Base-by-base conservation (phyloP, 2,329 filamentous ascomycete genomes). In the Cercospora sp. region DNA sequence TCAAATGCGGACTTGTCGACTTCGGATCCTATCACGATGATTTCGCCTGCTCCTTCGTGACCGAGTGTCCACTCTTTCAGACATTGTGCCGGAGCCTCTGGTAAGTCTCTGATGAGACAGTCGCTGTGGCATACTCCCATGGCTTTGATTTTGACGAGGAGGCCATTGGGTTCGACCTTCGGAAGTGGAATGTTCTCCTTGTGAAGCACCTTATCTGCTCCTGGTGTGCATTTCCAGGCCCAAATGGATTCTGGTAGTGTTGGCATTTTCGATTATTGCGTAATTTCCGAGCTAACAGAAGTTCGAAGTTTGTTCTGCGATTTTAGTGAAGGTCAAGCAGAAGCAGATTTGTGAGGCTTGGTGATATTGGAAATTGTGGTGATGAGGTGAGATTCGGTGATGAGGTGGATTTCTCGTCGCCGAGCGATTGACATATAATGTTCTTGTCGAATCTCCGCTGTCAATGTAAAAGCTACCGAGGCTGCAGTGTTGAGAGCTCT, bases 61-160 rank as follows among this genome's bases (percentile, higher is more conserved):
- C 72, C 73, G 16, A 72, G 53, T 8, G 69, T 65, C 68, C 70
- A 72, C 18, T 70, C 69, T 64, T 60, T 13, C 2, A 23, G 36
- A 64, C 59, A 65, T 69, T 71, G 51, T 18, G 60, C 63, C 7
- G 63, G 26, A 1, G 64, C 36, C 20, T 64, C 42, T 36, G 77
- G 72, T 8, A 71, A 67, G 30, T 68, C 75, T 13, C 78, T 71
- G 7, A 79, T 73, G 13, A 74, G 74, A 64, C 77, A 76, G 62
- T 79, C 78, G 36, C 74, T 77, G 39, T 78, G 75, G 61, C 78
- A 80, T 10, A 80, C 77, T 18, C 77, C 78, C 31, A 76, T 77
- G 36, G 78, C 78, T 42, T 77, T 68, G 66, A 79, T 75, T 61
- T 77, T 78, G 67, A 77, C 70, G 6, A 80, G 70, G 30, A 79